Evolutionary conservation across 2,329 filamentous ascomycete species (phyloP), one percentile per base, ranked within the genome.

Genomic region (Penicillium sp.): DNA sequence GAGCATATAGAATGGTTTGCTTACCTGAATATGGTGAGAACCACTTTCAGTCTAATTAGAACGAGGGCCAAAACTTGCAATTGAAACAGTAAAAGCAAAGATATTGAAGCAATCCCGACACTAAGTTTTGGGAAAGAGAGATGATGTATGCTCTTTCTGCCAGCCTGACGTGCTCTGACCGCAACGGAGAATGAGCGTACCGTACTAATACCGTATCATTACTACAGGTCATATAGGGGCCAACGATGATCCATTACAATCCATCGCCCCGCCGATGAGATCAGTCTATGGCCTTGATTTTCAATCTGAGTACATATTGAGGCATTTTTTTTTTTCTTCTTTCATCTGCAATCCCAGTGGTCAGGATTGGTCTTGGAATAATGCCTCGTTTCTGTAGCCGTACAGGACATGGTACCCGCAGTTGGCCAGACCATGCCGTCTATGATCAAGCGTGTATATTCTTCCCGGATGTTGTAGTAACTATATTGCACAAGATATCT

Each of bases 61-160:
- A 46, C 37, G 27, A 47, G n/a, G 53, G 46, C 34, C 13, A 51
- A 31, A 38, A 21, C 2, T 13, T 27, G 23, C 39, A 39, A 52
- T 46, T 23, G 51, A 48, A 55, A 48, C 25, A 41, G 39, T 29
- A 41, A 51, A 37, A 37, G 44, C 42, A 29, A 44, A 44, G 52
- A 56, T 50, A 57, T 47, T 56, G 55, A 60, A 56, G 49, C 47
- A 58, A 54, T 60, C 35, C 42, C 51, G 54, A 42, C 32, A 31
- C 31, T 54, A 41, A 57, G 32, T 50, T 56, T 46, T 41, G 46
- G 55, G 56, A 59, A 41, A 48, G 32, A 29, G 46, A 35, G 51
- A 70, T 71, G 68, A 71, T 71, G 68, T 69, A 71, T 68, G 67
- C 63, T 60, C 59, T 63, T 70, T 63, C 64, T 71, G 65, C 67